Base-by-base conservation (phyloP, 495 filamentous ascomycete species). In the Annulohypoxylon stygium region DNA sequence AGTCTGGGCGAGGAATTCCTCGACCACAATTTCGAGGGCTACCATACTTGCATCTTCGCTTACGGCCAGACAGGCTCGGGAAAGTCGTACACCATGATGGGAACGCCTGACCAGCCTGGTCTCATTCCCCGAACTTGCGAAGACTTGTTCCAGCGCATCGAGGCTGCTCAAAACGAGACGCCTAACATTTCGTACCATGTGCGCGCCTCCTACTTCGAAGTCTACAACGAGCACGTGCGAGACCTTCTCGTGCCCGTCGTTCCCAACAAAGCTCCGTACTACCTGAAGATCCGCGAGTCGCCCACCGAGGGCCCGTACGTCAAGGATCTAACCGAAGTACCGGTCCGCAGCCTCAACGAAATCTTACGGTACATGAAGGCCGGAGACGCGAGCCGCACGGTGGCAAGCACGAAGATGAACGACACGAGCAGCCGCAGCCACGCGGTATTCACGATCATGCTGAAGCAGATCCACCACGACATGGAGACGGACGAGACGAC, bases 31-130 rank as follows among this genome's bases (percentile, higher is more conserved):
- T 99, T 99, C 71, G 95, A 98, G 76, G 96, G 96, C 66, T 99
- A 98, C 81, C 94, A 99, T 81, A 99, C 96, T 0, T 99, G 96
- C 78, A 98, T 99, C 70, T 98, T 99, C 77, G 97, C 96, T 50
- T 99, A 99, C 75, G 95, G 96, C 14, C 96, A 99, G 85, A 99
- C 96, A 0, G 96, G 96, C 18, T 97, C 95, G 1, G 96, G 96
- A 20, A 99, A 99, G 83, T 95, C 91, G 80, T 99, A 98, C 81
- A 97, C 96, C 16, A 98, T 99, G 97, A 99, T 99, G 96, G 96
- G 96, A 36, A 97, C 93, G 2, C 89, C 90, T 2, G 82, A 86
- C 50, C 88, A 95, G 69, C 94, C 95, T 0, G 96, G 96, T 5
- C 86, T 99, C 47, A 99, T 99, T 70, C 96, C 96, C 2, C 89